Conservation (phyloP, 805 yeast genomes). For the Candida qinlingensis region DNA sequence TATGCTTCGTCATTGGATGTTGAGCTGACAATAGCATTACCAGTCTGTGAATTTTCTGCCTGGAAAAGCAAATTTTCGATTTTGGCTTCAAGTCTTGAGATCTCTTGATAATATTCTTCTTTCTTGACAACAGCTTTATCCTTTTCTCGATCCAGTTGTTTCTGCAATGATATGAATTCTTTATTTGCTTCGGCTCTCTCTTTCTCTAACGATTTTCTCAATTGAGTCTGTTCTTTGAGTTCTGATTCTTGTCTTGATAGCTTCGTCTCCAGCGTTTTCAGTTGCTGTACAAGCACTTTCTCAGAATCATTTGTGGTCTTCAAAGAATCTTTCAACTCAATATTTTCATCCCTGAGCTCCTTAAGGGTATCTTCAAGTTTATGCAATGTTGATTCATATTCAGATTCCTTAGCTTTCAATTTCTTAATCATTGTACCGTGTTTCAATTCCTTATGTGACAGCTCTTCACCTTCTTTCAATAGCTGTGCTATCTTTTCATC, state of each 20-base stretch:
- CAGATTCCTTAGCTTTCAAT: slow-evolving; percentile 43
- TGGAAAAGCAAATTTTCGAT: slow-evolving; percentile 64
- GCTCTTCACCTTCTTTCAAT: slow-evolving; percentile 67
- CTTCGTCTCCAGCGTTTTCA: slow-evolving; percentile 19
- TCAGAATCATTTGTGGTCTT: slow-evolving; percentile 22
- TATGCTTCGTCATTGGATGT: slow-evolving; percentile 33
- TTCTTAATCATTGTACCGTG: slow-evolving; percentile 61
- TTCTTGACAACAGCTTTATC: slow-evolving; percentile 20
- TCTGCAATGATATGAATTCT: slow-evolving; percentile 28
- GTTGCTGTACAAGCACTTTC: slow-evolving; percentile 21
- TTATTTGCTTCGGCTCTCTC: slow-evolving; percentile 19
- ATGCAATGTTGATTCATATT: slow-evolving; percentile 31
- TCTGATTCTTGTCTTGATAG: slow-evolving; percentile 18
- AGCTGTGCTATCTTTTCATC: slow-evolving; percentile 59
- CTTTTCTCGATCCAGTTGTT: slow-evolving; percentile 31
- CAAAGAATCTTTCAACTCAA: slow-evolving; percentile 22
- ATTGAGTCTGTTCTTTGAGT: slow-evolving; percentile 19
- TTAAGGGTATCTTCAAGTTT: slow-evolving; percentile 10
- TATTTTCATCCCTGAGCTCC: slow-evolving; percentile 22
- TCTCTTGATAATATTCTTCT: slow-evolving; percentile 34
- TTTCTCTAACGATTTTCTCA: slow-evolving; percentile 19
- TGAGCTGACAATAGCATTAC: slow-evolving; percentile 5
- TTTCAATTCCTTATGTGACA: slow-evolving; percentile 67
- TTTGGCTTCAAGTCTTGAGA: slow-evolving; percentile 57
- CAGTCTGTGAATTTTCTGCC: slow-evolving; percentile 43